Percentiles rank a stretch among this genome's conserved stretches.
Conservation (phyloP, 768 basidiomycete genomes). For the Cystobasidium onofrii region DNA sequence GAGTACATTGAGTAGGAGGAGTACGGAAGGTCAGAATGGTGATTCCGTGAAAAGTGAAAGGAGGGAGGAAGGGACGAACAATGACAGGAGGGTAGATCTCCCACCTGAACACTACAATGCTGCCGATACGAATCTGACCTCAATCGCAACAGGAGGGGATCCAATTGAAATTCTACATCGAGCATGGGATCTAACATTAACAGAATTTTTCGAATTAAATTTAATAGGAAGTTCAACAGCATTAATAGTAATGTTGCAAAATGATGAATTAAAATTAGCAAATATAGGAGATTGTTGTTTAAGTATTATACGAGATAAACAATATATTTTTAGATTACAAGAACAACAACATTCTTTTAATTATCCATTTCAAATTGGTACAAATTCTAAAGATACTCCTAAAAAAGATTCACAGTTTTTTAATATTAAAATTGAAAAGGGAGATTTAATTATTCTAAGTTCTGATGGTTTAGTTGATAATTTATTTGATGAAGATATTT, state of each 20-base stretch:
- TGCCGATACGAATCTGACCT: background rate
- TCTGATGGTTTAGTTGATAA: conserved; percentile 78
- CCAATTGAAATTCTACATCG: conserved; percentile 50
- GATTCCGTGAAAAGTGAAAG: background rate
- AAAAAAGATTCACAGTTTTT: conserved; percentile 59
- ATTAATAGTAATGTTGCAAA: conserved; percentile 47
- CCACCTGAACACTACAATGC: background rate
- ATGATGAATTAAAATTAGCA: conserved; percentile 66
- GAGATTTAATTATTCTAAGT: conserved; percentile 65
- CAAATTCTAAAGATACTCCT: conserved; percentile 57
- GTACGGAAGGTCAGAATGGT: background rate
- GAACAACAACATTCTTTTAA: conserved; percentile 90
- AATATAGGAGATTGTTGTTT: conserved; percentile 74
- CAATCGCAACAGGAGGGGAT: conserved; percentile 39
- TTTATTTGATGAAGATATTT: conserved; percentile 75
- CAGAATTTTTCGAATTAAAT: conserved; percentile 46
- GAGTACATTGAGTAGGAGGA: too few species aligned
- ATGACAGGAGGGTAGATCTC: background rate
- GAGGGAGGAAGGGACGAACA: background rate
- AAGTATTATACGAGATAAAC: conserved; percentile 65
- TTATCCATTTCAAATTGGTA: conserved; percentile 60
- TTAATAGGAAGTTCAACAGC: conserved; percentile 50
- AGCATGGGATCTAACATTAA: conserved; percentile 48
- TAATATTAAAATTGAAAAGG: conserved; percentile 46
- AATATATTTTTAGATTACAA: conserved; percentile 73